Evolutionary conservation across 1,284 basidiomycete species (phyloP), one percentile per base, ranked within the genome.

Genomic region (Vanrija sp.): DNA sequence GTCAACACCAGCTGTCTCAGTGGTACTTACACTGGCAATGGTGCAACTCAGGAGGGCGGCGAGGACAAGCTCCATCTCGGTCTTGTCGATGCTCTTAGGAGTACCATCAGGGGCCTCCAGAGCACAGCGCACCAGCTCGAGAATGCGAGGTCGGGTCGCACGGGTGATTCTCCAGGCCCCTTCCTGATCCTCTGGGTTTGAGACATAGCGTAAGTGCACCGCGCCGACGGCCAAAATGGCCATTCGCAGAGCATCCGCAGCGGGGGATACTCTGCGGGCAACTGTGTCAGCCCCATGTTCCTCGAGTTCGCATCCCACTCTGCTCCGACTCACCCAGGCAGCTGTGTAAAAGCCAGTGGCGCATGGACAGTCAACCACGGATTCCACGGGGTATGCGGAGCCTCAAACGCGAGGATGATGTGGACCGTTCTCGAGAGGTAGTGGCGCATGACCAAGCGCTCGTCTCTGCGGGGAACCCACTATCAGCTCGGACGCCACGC

Each of bases 321-420:
- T 23, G 21, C 21, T 12, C 34, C 9, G 19, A 59, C 69, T 49
- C 38, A 72, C 68, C 68, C 69, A 21, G 71, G 72, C 0, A 67
- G 55, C 49, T 68, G 65, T 3, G 61, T 65, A 51, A 75, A 75
- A 0, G 73, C 73, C 19, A 72, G 55, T 15, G 71, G 66, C 8
- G 71, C 71, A 46, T 73, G 71, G 5, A 72, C 60, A 2, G 58
- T 60, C 7, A 75, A 54, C 73, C 73, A 75, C 1, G 73, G 73
- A 53, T 75, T 75, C 69, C 70, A 73, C 1, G 69, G 68, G 28
- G 60, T 64, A 40, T 59, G 55, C 3, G 59, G 52, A 4, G 62
- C 65, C 38, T 75, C 70, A 44, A 71, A 69, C 1, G 73, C 73
- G 23, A 73, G 64, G 54, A 72, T 73, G 45, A 73, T 65, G 46